A percentile compares a stretch with the other conserved stretches of the same genome.
phyloP scores from a whole-genome alignment of 2,329 filamentous ascomycete genomes.

The Tolypocladium album region DNA sequence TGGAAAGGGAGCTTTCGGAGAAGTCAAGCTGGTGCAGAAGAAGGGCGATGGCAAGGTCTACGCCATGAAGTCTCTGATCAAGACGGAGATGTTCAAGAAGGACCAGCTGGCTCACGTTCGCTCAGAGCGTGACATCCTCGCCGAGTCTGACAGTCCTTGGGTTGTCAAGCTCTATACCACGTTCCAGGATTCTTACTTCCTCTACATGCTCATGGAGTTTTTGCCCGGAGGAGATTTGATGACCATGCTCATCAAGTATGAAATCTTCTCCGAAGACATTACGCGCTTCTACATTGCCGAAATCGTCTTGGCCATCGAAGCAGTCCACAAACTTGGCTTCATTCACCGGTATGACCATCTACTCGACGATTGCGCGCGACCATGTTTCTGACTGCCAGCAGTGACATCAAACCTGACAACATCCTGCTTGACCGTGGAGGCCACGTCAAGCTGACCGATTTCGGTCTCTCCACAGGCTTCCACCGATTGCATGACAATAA shows the following conservation, averaged over 20 bases:
- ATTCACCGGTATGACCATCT: conserved; percentile 68
- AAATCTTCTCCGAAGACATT: conserved; percentile 98
- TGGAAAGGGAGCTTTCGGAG: conserved; percentile 96
- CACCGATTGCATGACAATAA: conserved; percentile 96
- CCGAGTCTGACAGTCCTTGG: conserved; percentile 99
- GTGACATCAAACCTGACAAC: conserved; percentile 99
- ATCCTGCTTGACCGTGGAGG: conserved; percentile 91
- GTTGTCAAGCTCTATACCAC: conserved; percentile 97
- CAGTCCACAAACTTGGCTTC: conserved; percentile 94
- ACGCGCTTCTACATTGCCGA: conserved; percentile 99
- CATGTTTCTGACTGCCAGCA: conserved; percentile 21
- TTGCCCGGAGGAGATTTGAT: conserved; percentile 95
- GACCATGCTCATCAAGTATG: conserved; percentile 99
- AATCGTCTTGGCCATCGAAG: conserved; percentile 95
- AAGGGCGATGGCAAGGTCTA: conserved; percentile 96
- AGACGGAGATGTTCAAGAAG: conserved; percentile 99
- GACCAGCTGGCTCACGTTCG: conserved; percentile 96
- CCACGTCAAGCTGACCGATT: conserved; percentile 97
- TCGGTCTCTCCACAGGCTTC: conserved; percentile 94
- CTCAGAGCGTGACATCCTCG: conserved; percentile 92
- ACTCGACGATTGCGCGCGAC: background rate
- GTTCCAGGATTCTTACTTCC: conserved; percentile 90
- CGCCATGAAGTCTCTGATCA: conserved; percentile 95
- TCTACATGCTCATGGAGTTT: conserved; percentile 99
- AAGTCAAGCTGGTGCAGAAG: conserved; percentile 95